These are phyloP conservation scores for Byssothecium circinans DNA, from an alignment of 2,329 filamentous ascomycete genomes.

Conservation along the genomic window DNA sequence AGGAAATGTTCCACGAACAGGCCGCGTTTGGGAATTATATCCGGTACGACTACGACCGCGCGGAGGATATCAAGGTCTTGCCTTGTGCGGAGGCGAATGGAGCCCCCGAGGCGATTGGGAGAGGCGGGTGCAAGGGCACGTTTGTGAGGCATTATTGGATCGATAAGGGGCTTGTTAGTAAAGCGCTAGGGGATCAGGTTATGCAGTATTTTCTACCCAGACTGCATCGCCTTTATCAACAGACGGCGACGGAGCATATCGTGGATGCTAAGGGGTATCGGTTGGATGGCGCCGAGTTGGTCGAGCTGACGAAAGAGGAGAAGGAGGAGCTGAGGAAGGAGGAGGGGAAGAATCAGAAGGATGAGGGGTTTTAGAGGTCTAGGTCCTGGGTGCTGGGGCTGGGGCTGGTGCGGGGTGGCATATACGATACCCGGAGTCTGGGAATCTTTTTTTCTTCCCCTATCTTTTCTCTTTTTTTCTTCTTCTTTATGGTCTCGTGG, in stretches of 20 bases:
- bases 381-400: too few relatives aligned
- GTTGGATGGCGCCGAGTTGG: conserved; percentile 36
- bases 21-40: conserved; percentile 44
- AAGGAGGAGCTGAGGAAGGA: conserved; percentile 26
- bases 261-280: conserved; percentile 40
- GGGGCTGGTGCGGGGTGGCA: background rate
- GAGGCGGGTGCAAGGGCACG: conserved; percentile 41
- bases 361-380: conserved; percentile 32
- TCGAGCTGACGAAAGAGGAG: conserved; percentile 36
- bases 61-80: conserved; percentile 42
- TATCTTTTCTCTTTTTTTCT: background rate
- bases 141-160: conserved; percentile 46
- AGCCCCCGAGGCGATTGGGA: conserved; percentile 36
- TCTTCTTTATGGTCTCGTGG: background rate
- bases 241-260: conserved; percentile 31
- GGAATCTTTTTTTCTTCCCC: background rate
- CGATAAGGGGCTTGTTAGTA: conserved; percentile 36
- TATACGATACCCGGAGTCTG: background rate
- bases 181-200: conserved; percentile 36
- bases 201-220: conserved; percentile 43
- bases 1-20: conserved; percentile 43
- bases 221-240: conserved; percentile 37
- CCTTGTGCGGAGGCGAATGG: conserved; percentile 45
- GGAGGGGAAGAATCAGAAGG: conserved; percentile 37
- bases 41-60: conserved; percentile 42